A percentile compares a stretch with the other conserved stretches of the same genome.
These are phyloP conservation scores for Puccinia novopanici DNA, from an alignment of 1,284 basidiomycete genomes.

Conservation along the genomic window DNA sequence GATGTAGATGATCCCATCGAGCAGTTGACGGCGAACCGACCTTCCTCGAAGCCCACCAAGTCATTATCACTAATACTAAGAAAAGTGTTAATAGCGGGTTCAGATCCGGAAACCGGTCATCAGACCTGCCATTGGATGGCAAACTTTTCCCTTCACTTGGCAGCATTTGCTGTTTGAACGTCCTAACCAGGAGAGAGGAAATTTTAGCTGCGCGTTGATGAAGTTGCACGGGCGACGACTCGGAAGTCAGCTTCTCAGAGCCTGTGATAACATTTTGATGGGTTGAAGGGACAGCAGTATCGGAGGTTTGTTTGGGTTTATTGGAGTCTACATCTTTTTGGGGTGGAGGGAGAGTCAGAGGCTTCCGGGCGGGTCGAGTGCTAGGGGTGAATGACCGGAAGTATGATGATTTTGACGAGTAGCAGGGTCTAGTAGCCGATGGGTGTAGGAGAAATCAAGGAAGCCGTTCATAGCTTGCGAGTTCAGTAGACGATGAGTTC, in stretches of 20 bases:
- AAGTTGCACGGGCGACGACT: constrained; percentile 36
- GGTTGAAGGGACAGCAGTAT: background rate
- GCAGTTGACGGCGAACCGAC: constrained; percentile 14
- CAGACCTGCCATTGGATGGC: constrained; percentile 12
- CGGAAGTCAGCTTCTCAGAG: background rate
- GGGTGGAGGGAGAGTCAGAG: constrained; percentile 25
- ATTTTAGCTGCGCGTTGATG: constrained; percentile 43
- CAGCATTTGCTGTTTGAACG: constrained; percentile 39
- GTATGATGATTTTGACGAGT: constrained; percentile 4
- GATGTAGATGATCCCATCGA: constrained; percentile 42
- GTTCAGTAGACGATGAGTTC: constrained; percentile 48
- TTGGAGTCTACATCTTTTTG: constrained; percentile 5
- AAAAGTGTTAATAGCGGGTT: constrained; percentile 36
- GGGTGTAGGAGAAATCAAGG: constrained; percentile 13
- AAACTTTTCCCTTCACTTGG: constrained; percentile 1
- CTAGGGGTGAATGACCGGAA: constrained; percentile 17
- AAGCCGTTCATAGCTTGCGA: constrained; percentile 14
- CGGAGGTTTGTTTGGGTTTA: constrained; percentile 9
- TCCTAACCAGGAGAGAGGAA: constrained; percentile 37
- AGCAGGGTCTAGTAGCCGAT: constrained; percentile 25
- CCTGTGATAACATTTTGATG: constrained; percentile 12
- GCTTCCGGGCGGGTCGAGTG: constrained; percentile 36
- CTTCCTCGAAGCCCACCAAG: constrained; percentile 46
- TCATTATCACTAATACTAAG: constrained; percentile 37
- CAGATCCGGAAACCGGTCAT: constrained; percentile 33